Percentiles rank a stretch among this genome's conserved stretches.
Conservation (phyloP, 768 basidiomycete genomes). For the Paxillus ammoniavirescens region DNA sequence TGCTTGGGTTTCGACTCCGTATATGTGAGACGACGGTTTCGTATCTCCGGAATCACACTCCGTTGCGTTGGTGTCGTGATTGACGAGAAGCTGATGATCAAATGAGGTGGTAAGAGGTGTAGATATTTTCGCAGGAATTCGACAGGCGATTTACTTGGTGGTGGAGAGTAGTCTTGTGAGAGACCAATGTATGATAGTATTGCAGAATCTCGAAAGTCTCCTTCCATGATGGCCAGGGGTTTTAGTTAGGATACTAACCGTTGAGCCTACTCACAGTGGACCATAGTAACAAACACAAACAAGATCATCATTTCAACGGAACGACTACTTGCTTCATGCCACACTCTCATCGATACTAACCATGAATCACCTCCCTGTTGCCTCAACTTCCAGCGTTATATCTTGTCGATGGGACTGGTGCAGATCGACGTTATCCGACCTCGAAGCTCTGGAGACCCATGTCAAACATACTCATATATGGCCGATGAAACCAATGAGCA, state of each 20-base stretch:
- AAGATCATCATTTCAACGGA: not conserved
- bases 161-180: conserved; percentile 55
- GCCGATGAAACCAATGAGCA: conserved; percentile 41
- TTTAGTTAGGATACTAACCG: not conserved
- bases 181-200: conserved; percentile 56
- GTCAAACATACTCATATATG: conserved; percentile 48
- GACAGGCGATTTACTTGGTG: conserved; percentile 56
- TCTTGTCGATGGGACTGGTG: conserved; percentile 59
- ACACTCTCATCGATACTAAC: not conserved
- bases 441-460: conserved; percentile 43
- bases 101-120: conserved; percentile 62
- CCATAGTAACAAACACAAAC: conserved; percentile 20
- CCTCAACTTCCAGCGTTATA: conserved; percentile 15
- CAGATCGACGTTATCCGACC: conserved; percentile 37
- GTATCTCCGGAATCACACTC: conserved; percentile 57
- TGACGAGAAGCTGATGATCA: conserved; percentile 44
- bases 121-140: conserved; percentile 63
- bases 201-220: conserved; percentile 17
- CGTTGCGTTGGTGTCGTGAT: conserved; percentile 61
- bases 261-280: not conserved
- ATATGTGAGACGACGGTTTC: conserved; percentile 73
- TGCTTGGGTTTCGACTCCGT: conserved; percentile 52
- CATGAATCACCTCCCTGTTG: not conserved
- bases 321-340: not conserved
- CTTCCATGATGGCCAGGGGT: conserved; percentile 7